Percentiles rank a stretch among this genome's conserved stretches.
These are phyloP conservation scores for Phragmites australis DNA, from an alignment of 176 grass and related monocot species.

Conservation along the genomic window DNA sequence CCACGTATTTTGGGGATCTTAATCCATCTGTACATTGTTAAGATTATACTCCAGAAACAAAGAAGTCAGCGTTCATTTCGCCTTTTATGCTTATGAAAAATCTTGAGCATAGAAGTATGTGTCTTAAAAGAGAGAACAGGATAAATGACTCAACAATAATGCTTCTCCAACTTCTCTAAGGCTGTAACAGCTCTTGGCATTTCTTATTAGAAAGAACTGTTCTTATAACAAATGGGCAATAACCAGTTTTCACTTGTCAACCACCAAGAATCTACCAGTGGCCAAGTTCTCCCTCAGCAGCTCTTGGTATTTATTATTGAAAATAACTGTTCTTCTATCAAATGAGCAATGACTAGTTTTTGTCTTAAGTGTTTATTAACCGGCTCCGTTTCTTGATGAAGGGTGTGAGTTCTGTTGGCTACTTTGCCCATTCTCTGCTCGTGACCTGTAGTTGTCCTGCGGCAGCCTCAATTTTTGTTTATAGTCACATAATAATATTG, in stretches of 20 bases:
- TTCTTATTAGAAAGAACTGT: not conserved
- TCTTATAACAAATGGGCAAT: not conserved
- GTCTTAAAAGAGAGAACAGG: not conserved
- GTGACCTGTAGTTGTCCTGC: not conserved
- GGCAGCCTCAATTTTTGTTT: not conserved
- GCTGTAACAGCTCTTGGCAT: not conserved
- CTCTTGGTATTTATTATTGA: not conserved
- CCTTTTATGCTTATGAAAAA: not conserved
- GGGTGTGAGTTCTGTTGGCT: not conserved
- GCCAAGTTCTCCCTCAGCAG: not conserved
- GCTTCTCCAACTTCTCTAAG: not conserved
- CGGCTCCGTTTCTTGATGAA: not conserved
- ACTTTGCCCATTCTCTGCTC: not conserved
- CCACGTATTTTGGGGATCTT: not conserved
- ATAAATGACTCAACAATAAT: not conserved
- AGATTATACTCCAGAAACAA: not conserved
- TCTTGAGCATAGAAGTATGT: not conserved
- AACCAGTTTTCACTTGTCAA: not conserved
- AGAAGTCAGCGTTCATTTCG: not conserved
- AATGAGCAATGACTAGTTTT: not conserved
- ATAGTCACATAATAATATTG: not conserved
- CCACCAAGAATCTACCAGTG: too few relatives aligned
- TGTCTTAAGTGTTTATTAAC: too few relatives aligned
- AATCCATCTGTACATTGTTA: not conserved
- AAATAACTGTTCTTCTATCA: not conserved